A percentile compares a stretch with the other conserved stretches of the same genome.
These are phyloP conservation scores for Coemansia guatemalensis DNA, from an alignment of 192 early-diverging fungal species.

Conservation along the genomic window DNA sequence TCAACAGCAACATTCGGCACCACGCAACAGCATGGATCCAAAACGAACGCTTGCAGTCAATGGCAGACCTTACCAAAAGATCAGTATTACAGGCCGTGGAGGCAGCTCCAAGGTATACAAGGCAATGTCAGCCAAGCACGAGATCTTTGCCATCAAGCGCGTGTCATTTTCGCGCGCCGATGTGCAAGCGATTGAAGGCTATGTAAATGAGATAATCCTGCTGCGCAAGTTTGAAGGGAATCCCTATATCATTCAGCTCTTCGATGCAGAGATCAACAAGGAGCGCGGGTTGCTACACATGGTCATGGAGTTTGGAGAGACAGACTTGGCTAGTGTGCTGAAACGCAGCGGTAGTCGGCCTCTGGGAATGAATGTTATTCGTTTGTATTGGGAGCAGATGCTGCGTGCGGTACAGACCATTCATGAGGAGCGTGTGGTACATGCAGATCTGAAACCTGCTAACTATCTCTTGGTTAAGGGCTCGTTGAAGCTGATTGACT, in stretches of 20 bases:
- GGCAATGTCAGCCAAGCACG: conserved; percentile 63
- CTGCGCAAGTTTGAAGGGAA: conserved; percentile 64
- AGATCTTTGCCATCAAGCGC: conserved; percentile 80
- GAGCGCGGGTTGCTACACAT: conserved; percentile 63
- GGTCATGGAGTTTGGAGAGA: conserved; percentile 93
- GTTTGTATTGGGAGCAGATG: conserved; percentile 93
- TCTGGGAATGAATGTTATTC: conserved; percentile 71
- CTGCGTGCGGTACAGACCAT: conserved; percentile 83
- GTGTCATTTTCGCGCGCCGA: conserved; percentile 75
- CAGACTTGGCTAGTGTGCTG: conserved; percentile 73
- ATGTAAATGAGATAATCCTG: conserved; percentile 82
- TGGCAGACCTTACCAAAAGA: conserved; percentile 47
- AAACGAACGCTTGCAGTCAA: conserved; percentile 51
- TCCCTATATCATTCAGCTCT: conserved; percentile 75
- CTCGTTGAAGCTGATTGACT: conserved; percentile 90
- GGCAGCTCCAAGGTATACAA: conserved; percentile 91
- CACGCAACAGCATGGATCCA: conserved; percentile 25
- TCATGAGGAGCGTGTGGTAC: conserved; percentile 86
- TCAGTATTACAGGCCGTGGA: conserved; percentile 73
- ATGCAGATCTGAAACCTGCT: conserved; percentile 93
- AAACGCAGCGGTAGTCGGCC: conserved; percentile 52
- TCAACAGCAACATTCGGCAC: neutral
- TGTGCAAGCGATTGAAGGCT: conserved; percentile 63
- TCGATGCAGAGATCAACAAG: conserved; percentile 71
- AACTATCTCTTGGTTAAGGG: conserved; percentile 91